These are phyloP conservation scores for Blastomyces parvus DNA, from an alignment of 2,329 filamentous ascomycete species.

Conservation along the genomic window DNA sequence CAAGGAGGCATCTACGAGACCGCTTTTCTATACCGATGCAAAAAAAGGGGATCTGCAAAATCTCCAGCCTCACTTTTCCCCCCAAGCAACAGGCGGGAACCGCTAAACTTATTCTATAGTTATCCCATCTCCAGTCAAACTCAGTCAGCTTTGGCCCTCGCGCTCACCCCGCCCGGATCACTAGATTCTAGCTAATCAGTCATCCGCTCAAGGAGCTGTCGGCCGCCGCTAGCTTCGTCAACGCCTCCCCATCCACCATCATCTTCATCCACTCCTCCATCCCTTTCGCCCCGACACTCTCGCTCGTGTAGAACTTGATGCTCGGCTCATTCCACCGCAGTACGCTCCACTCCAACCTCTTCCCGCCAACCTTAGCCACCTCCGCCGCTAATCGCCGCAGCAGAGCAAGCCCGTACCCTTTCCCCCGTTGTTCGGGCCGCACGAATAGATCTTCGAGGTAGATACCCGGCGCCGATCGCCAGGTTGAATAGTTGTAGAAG, in stretches of 20 bases:
- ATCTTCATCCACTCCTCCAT: slow-evolving; percentile 44
- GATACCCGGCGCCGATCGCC: slow-evolving; percentile 77
- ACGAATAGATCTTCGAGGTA: slow-evolving; percentile 95
- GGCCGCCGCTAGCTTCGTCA: slow-evolving; percentile 33
- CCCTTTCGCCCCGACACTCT: slow-evolving; percentile 36
- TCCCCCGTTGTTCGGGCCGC: slow-evolving; percentile 56
- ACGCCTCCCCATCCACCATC: slow-evolving; percentile 40
- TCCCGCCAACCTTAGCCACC: slow-evolving; percentile 61
- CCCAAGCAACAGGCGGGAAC: neutral
- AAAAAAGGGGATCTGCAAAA: neutral
- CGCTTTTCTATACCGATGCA: neutral
- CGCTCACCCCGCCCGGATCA: too few relatives aligned
- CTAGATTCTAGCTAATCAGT: neutral
- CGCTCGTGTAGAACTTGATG: slow-evolving; percentile 66
- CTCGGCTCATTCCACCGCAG: slow-evolving; percentile 88
- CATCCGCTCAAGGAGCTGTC: neutral
- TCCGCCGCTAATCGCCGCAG: slow-evolving; percentile 70
- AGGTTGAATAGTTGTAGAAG: slow-evolving; percentile 94
- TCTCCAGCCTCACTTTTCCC: neutral
- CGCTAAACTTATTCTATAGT: neutral
- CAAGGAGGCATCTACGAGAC: neutral
- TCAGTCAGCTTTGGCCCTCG: neutral
- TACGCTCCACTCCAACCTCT: slow-evolving; percentile 79
- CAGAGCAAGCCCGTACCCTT: slow-evolving; percentile 70
- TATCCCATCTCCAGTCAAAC: neutral